These are phyloP conservation scores for Vaccinium macrocarpon DNA, from an alignment of 148 eudicot genomes.

Conservation along the genomic window DNA sequence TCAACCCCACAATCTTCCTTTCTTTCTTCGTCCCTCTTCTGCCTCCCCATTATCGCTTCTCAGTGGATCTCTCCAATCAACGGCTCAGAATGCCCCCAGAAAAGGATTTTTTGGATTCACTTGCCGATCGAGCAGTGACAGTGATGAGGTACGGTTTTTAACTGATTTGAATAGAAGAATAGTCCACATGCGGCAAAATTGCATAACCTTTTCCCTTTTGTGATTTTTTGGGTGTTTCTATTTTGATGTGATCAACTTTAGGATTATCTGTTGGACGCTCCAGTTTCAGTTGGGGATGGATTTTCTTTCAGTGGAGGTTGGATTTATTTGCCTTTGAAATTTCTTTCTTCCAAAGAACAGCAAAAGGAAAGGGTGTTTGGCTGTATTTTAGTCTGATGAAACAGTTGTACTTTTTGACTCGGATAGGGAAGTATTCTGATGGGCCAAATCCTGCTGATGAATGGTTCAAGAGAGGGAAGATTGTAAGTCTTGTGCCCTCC, in stretches of 20 bases:
- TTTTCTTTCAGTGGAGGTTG: constrained; percentile 96
- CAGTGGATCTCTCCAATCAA: constrained; percentile 22
- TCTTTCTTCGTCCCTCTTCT: constrained; percentile 19
- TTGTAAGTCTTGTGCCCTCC: constrained; percentile 38
- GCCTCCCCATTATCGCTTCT: constrained; percentile 22
- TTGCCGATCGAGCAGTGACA: constrained; percentile 40
- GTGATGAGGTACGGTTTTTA: constrained; percentile 38
- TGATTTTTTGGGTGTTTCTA: not conserved
- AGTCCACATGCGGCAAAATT: not conserved
- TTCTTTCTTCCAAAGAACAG: not conserved
- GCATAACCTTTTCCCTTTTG: not conserved
- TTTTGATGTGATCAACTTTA: constrained; percentile 14
- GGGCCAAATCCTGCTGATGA: constrained; percentile 86
- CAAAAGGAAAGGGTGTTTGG: not conserved
- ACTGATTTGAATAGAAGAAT: not conserved
- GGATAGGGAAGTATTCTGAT: constrained; percentile 85
- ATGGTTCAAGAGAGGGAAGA: constrained; percentile 86
- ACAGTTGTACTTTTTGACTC: constrained; percentile 13
- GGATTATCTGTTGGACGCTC: constrained; percentile 91
- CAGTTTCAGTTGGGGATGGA: constrained; percentile 89
- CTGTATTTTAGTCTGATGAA: not conserved
- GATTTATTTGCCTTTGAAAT: not conserved
- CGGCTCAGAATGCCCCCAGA: constrained; percentile 13
- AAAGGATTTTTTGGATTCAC: constrained; percentile 28
- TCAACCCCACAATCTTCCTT: constrained; percentile 26